These are phyloP conservation scores for Debaryomyces nepalensis DNA, from an alignment of 1,139 yeast species.

Conservation along the genomic window DNA sequence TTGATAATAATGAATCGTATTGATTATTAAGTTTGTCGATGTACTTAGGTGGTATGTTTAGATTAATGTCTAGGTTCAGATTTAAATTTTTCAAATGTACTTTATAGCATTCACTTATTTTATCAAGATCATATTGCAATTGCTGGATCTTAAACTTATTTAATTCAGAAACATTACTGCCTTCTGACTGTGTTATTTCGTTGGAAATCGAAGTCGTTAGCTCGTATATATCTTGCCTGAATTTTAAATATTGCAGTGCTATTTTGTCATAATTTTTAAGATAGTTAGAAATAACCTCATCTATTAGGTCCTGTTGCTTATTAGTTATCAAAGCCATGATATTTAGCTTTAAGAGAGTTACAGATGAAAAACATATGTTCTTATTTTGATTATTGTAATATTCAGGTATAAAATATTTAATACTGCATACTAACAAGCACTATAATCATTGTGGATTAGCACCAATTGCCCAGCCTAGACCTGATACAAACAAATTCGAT, in stretches of 20 bases:
- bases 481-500: slow-evolving; percentile 57
- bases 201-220: slow-evolving; percentile 20
- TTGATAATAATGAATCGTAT: slow-evolving; percentile 25
- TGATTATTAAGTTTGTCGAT: slow-evolving; percentile 27
- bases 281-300: slow-evolving; percentile 35
- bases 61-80: slow-evolving; percentile 26
- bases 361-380: background rate
- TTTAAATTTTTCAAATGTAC: slow-evolving; percentile 30
- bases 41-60: slow-evolving; percentile 23
- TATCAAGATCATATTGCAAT: slow-evolving; percentile 34
- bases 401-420: slow-evolving; percentile 1
- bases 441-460: slow-evolving; percentile 36
- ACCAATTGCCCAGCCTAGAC: slow-evolving; percentile 72
- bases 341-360: background rate
- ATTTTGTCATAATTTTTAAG: slow-evolving; percentile 41
- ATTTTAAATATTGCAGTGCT: slow-evolving; percentile 36
- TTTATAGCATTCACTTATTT: slow-evolving; percentile 29
- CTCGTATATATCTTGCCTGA: slow-evolving; percentile 40
- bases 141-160: slow-evolving; percentile 23
- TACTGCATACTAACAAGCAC: slow-evolving; percentile 9
- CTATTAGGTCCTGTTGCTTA: slow-evolving; percentile 40
- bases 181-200: slow-evolving; percentile 19
- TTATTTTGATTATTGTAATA: background rate
- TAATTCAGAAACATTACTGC: slow-evolving; percentile 17
- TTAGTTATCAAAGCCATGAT: slow-evolving; percentile 34